phyloP scores from a whole-genome alignment of 2,329 filamentous ascomycete genomes.

The Lecanicillium sp. region DNA sequence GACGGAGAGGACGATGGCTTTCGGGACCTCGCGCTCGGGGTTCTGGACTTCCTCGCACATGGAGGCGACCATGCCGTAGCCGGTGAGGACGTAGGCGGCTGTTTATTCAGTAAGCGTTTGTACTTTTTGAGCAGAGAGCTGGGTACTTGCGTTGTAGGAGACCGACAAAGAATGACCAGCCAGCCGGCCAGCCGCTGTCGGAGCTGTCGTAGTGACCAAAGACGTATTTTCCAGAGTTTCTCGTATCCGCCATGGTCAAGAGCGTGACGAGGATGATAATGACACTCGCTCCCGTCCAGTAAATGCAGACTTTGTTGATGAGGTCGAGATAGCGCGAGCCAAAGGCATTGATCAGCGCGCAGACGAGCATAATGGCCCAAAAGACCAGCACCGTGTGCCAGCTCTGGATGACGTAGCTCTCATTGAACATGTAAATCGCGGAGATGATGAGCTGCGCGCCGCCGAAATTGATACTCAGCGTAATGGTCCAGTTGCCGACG shows the following conservation, averaged over 20 bases:
- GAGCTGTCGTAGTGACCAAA: slow-evolving; percentile 64
- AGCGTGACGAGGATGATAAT: slow-evolving; percentile 64
- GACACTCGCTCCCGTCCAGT: slow-evolving; percentile 67
- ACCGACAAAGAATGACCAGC: slow-evolving; percentile 52
- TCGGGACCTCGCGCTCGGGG: slow-evolving; percentile 55
- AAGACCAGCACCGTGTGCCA: slow-evolving; percentile 76
- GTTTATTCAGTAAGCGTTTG: slow-evolving; percentile 11
- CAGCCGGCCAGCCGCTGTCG: slow-evolving; percentile 62
- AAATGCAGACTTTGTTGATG: slow-evolving; percentile 65
- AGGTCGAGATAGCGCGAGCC: slow-evolving; percentile 52
- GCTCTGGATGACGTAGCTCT: slow-evolving; percentile 50
- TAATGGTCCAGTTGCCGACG: slow-evolving; percentile 65
- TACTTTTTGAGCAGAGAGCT: slow-evolving; percentile 40
- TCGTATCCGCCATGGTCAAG: slow-evolving; percentile 58
- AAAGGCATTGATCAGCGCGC: slow-evolving; percentile 63
- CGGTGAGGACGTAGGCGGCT: slow-evolving; percentile 37
- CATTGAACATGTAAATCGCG: slow-evolving; percentile 59
- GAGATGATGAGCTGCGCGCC: slow-evolving; percentile 64
- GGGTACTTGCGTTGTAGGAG: slow-evolving; percentile 40
- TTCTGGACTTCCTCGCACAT: slow-evolving; percentile 59
- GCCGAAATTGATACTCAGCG: slow-evolving; percentile 65
- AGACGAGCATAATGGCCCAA: slow-evolving; percentile 57
- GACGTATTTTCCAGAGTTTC: slow-evolving; percentile 58
- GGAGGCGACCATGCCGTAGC: slow-evolving; percentile 48
- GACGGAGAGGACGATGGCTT: slow-evolving; percentile 62